Conservation (phyloP, 2,329 filamentous ascomycete genomes). For the Diplodia sapinea region DNA sequence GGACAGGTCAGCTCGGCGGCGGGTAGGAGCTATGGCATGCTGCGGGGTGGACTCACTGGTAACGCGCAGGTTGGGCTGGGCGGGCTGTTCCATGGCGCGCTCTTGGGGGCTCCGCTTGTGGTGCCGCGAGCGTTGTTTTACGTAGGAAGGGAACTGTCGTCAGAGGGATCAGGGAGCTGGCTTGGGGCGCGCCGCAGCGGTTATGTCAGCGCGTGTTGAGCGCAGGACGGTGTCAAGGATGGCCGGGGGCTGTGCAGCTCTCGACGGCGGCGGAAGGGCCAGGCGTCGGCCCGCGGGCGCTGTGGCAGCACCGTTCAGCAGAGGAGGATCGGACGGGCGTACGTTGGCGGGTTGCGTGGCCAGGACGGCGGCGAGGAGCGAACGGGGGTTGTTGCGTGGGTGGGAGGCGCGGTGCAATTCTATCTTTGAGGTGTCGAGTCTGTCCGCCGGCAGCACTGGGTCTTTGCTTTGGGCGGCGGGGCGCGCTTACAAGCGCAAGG, state of each 20-base stretch:
- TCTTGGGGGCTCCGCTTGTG: not conserved
- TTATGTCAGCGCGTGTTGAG: slow-evolving; percentile 31
- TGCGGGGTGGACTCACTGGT: slow-evolving; percentile 70
- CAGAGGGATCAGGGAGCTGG: slow-evolving; percentile 27
- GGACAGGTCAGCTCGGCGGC: slow-evolving; percentile 38
- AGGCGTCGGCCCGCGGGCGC: slow-evolving; percentile 31
- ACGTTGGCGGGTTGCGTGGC: slow-evolving; percentile 30
- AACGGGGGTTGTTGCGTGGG: slow-evolving; percentile 15
- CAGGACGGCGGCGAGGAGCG: slow-evolving; percentile 3
- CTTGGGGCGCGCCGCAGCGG: slow-evolving; percentile 25
- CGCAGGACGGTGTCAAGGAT: slow-evolving; percentile 32
- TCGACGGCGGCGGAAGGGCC: slow-evolving; percentile 30
- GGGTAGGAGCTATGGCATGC: slow-evolving; percentile 27
- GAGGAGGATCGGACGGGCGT: slow-evolving; percentile 5
- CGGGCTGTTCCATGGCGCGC: slow-evolving; percentile 52
- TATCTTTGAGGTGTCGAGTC: slow-evolving; percentile 32
- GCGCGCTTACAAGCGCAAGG: slow-evolving; percentile 29
- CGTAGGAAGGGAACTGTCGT: not conserved
- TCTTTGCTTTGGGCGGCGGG: slow-evolving; percentile 27
- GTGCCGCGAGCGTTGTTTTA: not conserved
- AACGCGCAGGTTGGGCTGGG: slow-evolving; percentile 82
- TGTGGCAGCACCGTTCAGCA: slow-evolving; percentile 8
- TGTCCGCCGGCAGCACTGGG: slow-evolving; percentile 23
- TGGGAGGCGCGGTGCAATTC: slow-evolving; percentile 27
- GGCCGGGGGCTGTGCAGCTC: slow-evolving; percentile 31